Evolutionary conservation across 495 filamentous ascomycete species (phyloP), one percentile per base, ranked within the genome.

Genomic region (Penicillium waksmanii): DNA sequence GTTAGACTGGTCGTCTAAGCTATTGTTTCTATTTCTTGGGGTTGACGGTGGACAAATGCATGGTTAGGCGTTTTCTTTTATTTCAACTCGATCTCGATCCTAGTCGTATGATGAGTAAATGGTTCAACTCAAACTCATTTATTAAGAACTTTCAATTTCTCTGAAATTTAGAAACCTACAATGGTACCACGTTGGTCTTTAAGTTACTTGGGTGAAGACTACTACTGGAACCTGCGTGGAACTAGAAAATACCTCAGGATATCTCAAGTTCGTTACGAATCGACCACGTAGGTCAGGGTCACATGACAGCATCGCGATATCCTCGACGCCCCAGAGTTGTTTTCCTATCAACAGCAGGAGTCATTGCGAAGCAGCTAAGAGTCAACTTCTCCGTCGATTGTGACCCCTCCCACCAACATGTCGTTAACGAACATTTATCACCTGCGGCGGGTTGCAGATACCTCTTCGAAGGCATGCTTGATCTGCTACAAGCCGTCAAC

Each of bases 401-500:
- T 7, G 27, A 5, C 0, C 8, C 5, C 27, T 19, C 1, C 25
- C 15, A 7, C 53, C 12, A 21, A 31, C 13, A 86, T 83, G 80
- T 71, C 89, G 21, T 83, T 96, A 40, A 83, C 84, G 21, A 98
- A 98, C 67, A 74, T 89, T 25, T 98, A 92, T 76, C 86, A 93
- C 60, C 87, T 93, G 57, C 91, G 96, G 48, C 90, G 84, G 58
- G 95, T 98, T 49, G 93, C 95, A 21, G 92, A 96, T 50, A 86
- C 88, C 42, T 83, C 84, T 10, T 82, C 88, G 5, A 96, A 91
- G 72, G 80, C 91, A 46, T 98, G 95, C 73, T 85, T 89, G 67
- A 85, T 98, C 60, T 98, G 95, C 79, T 93, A 87, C 80, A 96
- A 95, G 72, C 89, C 90, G 5, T 92, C 88, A 48, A 85, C 87